Percentiles rank a stretch among this genome's conserved stretches.
These are phyloP conservation scores for Bifiguratus adelaidae DNA, from an alignment of 192 early-diverging fungal genomes.

Conservation along the genomic window DNA sequence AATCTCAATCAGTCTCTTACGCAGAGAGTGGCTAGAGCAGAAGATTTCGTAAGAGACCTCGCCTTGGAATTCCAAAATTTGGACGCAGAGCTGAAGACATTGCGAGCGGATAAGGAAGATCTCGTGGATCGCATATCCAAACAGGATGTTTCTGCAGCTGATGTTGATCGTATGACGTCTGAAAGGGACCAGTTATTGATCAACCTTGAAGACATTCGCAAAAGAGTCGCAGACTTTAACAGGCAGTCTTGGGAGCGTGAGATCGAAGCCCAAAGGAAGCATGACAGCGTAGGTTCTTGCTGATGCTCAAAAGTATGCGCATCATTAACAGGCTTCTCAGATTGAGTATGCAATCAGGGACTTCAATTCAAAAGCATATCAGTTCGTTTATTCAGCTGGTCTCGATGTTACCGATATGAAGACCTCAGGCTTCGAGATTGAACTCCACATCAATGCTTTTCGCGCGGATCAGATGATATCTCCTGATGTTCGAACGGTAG, in stretches of 20 bases:
- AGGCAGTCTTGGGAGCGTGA: background rate
- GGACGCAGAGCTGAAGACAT: too few relatives aligned
- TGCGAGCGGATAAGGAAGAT: too few relatives aligned
- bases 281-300: background rate
- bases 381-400: too few relatives aligned
- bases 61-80: too few relatives aligned
- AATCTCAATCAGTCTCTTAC: too few relatives aligned
- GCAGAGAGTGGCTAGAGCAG: too few relatives aligned
- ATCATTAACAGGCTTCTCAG: background rate
- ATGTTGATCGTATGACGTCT: background rate
- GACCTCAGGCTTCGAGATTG: background rate
- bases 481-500: background rate
- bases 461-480: background rate
- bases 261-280: background rate
- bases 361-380: background rate
- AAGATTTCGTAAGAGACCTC: too few relatives aligned
- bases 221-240: background rate
- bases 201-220: background rate
- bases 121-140: too few relatives aligned
- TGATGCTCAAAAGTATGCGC: background rate
- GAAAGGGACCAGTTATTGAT: background rate
- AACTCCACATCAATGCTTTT: background rate
- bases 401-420: too few relatives aligned
- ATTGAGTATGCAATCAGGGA: background rate
- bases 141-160: background rate